Percentiles rank a stretch among this genome's conserved stretches.
phyloP scores from a whole-genome alignment of 495 filamentous ascomycete species.

The Neurospora sp. region DNA sequence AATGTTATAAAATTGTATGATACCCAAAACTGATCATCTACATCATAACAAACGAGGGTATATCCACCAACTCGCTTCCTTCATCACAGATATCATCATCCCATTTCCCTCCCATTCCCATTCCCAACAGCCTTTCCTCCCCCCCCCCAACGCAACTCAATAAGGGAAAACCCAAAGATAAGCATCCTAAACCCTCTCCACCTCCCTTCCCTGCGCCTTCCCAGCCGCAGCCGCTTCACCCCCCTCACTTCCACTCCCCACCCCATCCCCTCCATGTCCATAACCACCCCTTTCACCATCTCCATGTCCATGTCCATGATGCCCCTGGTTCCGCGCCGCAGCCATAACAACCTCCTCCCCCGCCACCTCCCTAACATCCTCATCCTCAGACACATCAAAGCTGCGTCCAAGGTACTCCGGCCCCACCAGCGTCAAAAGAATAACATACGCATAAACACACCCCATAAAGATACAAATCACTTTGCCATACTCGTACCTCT shows the following conservation, averaged over 20 bases:
- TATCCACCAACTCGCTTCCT: too few relatives aligned
- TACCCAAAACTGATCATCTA: background rate
- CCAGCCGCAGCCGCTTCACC: background rate
- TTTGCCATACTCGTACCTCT: slow-evolving; percentile 72
- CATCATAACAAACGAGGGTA: background rate
- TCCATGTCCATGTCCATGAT: too few relatives aligned
- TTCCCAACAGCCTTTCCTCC: background rate
- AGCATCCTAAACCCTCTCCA: background rate
- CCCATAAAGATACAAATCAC: slow-evolving; percentile 93
- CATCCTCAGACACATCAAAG: slow-evolving; percentile 58
- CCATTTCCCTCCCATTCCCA: too few relatives aligned
- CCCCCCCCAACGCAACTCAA: background rate
- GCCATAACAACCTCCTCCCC: too few relatives aligned
- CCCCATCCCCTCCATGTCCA: background rate
- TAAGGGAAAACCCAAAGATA: background rate
- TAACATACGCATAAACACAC: slow-evolving; percentile 77
- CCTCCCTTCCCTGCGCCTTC: background rate
- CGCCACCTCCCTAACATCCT: slow-evolving; percentile 49
- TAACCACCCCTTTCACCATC: too few relatives aligned
- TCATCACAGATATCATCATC: background rate
- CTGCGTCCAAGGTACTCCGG: slow-evolving; percentile 59
- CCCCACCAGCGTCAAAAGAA: slow-evolving; percentile 63
- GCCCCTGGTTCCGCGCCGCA: too few relatives aligned
- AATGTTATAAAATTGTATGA: background rate
- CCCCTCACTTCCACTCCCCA: background rate